Base-by-base conservation (phyloP, 768 basidiomycete species). In the Guyanaporus albipodus region DNA sequence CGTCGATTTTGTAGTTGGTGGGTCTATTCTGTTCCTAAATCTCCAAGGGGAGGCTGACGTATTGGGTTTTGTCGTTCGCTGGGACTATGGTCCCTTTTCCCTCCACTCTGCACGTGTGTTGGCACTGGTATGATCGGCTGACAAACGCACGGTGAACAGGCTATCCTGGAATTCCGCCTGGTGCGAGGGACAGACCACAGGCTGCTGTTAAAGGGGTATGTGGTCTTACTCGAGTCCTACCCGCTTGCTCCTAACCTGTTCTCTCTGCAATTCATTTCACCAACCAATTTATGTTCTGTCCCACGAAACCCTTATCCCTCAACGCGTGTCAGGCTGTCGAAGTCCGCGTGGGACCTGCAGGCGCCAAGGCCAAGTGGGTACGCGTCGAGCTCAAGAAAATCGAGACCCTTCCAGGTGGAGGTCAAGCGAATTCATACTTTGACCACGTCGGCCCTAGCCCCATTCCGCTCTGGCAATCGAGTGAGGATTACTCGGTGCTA, bases 321-420 rank as follows among this genome's bases (percentile, higher is more conserved):
- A 6, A 27, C 26, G 31, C 33, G n/a, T 38, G 36, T 2, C 44
- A 92, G 90, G 84, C 89, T 17, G 78, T 97, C 42, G 93, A 97
- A 66, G 78, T 97, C 11, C 83, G 93, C 15, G 74, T 83, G 6
- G 84, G 82, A 0, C 71, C 73, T 2, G 76, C 81, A 51, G 85
- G 87, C 14, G 78, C 90, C 61, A 93, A 91, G 70, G 89, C 89
- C 22, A 90, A 91, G 67, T 95, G 89, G 85, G 85, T 97, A 21
- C 81, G 85, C 53, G 82, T 96, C 50, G 92, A 95, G 68, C 75
- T 96, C 63, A 81, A 90, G 55, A 93, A 93, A 72, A 80, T 94
- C 34, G 94, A 97, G 67, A 85, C 79, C 4, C 76, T 87, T 37
- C 88, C 85, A 2, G 82, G 82, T 18, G 86, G 82, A 19, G 82